These are phyloP conservation scores for Rhizopus sp. DNA, from an alignment of 371 early-diverging fungal genomes.

Conservation along the genomic window DNA sequence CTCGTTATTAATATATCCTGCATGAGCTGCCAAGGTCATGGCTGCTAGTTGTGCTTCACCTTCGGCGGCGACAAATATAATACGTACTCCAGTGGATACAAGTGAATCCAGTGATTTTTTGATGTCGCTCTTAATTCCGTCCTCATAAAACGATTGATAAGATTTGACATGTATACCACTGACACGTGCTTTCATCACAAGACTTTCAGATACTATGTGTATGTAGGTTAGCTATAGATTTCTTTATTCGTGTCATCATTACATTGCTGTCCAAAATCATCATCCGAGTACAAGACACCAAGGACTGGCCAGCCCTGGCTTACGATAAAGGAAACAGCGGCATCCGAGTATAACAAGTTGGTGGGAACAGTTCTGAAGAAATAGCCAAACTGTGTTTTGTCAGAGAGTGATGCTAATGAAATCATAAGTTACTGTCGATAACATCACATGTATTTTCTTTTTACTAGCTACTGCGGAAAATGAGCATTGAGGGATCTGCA, in stretches of 20 bases:
- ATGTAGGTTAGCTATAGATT: background rate
- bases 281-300: conserved; percentile 56
- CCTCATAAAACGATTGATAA: conserved; percentile 49
- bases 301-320: conserved; percentile 58
- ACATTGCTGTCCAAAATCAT: conserved; percentile 58
- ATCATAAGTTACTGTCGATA: background rate
- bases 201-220: conserved; percentile 50
- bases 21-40: conserved; percentile 40
- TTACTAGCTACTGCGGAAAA: conserved; percentile 61
- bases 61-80: conserved; percentile 55
- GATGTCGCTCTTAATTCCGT: conserved; percentile 49
- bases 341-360: conserved; percentile 52
- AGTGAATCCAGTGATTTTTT: conserved; percentile 41
- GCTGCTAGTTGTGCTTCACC: conserved; percentile 41
- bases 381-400: conserved; percentile 56
- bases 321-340: conserved; percentile 52
- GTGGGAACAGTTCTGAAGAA: conserved; percentile 64
- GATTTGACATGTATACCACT: conserved; percentile 46
- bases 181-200: conserved; percentile 41
- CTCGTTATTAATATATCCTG: conserved; percentile 42
- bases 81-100: conserved; percentile 43
- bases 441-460: conserved; percentile 2
- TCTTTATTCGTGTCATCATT: conserved; percentile 5
- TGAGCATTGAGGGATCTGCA: conserved; percentile 66
- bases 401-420: conserved; percentile 53